Base-by-base conservation (phyloP, 2,329 filamentous ascomycete genomes). In the Mycosphaerella arachidis region DNA sequence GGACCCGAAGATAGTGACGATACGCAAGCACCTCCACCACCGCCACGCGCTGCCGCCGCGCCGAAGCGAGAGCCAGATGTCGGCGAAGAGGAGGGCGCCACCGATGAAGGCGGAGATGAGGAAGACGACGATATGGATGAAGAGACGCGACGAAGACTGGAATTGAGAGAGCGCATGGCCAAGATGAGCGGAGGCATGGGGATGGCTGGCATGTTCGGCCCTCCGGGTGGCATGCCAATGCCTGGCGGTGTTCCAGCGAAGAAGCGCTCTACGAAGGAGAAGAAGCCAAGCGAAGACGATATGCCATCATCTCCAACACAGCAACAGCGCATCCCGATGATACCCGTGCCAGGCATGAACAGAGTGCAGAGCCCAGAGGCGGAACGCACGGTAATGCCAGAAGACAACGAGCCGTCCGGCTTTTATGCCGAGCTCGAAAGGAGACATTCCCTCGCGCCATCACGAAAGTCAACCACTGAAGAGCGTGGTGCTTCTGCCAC, bases 121-220 rank as follows among this genome's bases (percentile, higher is more conserved):
- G 89, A 91, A 33, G 90, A 92, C 52, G 90, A 92, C 30, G 91
- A 96, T 16, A 80, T 95, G 55, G 92, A 97, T 70, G 91, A 92
- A 0, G 94, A 99, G 73, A 82, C 91, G 24, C 87, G 85, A 66
- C 88, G 92, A 55, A 90, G 88, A 72, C 87, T 96, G 76, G 93
- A 97, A 73, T 81, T 99, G 33, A 86, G 94, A 61, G 92, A 94
- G 63, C 86, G 94, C 68, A 99, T 99, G 91, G 94, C 94, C 50
- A 97, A 96, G 77, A 94, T 99, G 89, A 96, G 93, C 67, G 93
- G 93, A 57, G 93, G 93, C 24, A 96, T 96, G 91, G 91, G 91
- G 51, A 96, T 97, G 88, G 86, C 91, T 72, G 91, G 91, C 68
- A 94, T 97, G 86, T 95, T 96, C 74, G 91, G 90, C 18, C 83